Evolutionary conservation across 2,329 filamentous ascomycete species (phyloP).

Genomic region (Arthrobotrys sinensis): DNA sequence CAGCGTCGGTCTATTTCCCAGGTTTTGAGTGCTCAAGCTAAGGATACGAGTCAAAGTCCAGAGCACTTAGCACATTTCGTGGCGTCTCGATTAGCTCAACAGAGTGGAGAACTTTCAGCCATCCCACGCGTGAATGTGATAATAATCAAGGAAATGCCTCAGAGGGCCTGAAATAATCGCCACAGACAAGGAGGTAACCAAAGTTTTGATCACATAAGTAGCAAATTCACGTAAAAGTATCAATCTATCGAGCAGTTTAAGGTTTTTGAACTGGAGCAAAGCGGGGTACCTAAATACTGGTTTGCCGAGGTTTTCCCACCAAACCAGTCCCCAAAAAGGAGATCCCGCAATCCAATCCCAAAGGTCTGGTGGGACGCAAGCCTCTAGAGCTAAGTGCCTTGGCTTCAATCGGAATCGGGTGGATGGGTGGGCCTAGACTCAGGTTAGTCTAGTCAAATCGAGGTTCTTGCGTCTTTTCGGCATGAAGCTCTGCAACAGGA

Average conservation of each 20-base stretch:
- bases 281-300: slow-evolving; percentile 43
- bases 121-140: slow-evolving; percentile 38
- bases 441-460: slow-evolving; percentile 1
- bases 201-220: background rate
- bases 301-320: slow-evolving; percentile 40
- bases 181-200: slow-evolving; percentile 5
- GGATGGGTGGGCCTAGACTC: slow-evolving; percentile 12
- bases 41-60: slow-evolving; percentile 11
- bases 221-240: slow-evolving; percentile 2
- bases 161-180: slow-evolving; percentile 3
- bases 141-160: slow-evolving; percentile 34
- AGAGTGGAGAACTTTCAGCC: slow-evolving; percentile 37
- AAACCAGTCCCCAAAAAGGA: slow-evolving; percentile 20
- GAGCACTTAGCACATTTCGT: slow-evolving; percentile 15
- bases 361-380: slow-evolving; percentile 34
- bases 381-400: slow-evolving; percentile 20
- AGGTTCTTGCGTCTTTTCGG: slow-evolving; percentile 14
- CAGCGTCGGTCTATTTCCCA: background rate
- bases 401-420: slow-evolving; percentile 14
- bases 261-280: slow-evolving; percentile 19
- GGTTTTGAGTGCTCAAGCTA: background rate
- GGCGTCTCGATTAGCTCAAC: slow-evolving; percentile 37
- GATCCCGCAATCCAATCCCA: slow-evolving; percentile 40
- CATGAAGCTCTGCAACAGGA: slow-evolving; percentile 10
- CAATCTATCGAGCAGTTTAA: background rate